Evolutionary conservation across 2,329 filamentous ascomycete species (phyloP).

Genomic region (Fonsecaea monophora): DNA sequence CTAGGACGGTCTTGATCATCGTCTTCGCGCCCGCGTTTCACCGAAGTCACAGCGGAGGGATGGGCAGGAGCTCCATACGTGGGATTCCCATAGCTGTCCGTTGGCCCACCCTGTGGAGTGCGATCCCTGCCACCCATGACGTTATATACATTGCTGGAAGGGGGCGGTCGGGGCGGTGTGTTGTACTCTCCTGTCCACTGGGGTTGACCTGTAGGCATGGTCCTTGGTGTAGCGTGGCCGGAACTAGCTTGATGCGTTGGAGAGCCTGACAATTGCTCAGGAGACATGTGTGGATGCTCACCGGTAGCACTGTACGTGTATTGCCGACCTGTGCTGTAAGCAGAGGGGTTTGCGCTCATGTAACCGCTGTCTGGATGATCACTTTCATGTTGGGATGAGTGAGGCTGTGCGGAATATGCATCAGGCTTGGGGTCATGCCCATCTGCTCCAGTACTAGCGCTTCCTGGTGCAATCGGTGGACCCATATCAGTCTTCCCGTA

Average conservation of each 20-base stretch:
- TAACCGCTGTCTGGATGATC: constrained; percentile 78
- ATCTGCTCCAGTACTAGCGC: constrained; percentile 65
- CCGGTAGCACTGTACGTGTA: constrained; percentile 78
- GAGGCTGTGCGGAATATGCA: constrained; percentile 62
- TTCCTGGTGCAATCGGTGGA: constrained; percentile 70
- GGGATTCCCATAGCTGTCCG: constrained; percentile 74
- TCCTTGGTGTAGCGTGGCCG: constrained; percentile 84
- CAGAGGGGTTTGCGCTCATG: constrained; percentile 76
- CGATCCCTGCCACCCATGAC: constrained; percentile 82
- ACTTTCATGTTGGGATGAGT: constrained; percentile 69
- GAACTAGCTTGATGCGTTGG: constrained; percentile 79
- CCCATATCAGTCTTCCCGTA: constrained; percentile 91
- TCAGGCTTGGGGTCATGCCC: constrained; percentile 73
- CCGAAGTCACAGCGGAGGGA: constrained; percentile 67
- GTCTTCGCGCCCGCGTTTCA: constrained; percentile 69
- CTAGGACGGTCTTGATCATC: constrained; percentile 71
- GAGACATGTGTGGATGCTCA: constrained; percentile 77
- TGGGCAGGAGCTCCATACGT: constrained; percentile 71
- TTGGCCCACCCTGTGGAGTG: constrained; percentile 69
- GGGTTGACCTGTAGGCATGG: constrained; percentile 71
- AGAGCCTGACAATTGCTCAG: constrained; percentile 78
- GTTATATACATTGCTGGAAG: constrained; percentile 84
- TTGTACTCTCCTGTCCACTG: constrained; percentile 77
- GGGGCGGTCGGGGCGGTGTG: constrained; percentile 73
- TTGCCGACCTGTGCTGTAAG: constrained; percentile 74